These are phyloP conservation scores for Nannizziopsis barbatae DNA, from an alignment of 2,329 filamentous ascomycete species.

Conservation along the genomic window DNA sequence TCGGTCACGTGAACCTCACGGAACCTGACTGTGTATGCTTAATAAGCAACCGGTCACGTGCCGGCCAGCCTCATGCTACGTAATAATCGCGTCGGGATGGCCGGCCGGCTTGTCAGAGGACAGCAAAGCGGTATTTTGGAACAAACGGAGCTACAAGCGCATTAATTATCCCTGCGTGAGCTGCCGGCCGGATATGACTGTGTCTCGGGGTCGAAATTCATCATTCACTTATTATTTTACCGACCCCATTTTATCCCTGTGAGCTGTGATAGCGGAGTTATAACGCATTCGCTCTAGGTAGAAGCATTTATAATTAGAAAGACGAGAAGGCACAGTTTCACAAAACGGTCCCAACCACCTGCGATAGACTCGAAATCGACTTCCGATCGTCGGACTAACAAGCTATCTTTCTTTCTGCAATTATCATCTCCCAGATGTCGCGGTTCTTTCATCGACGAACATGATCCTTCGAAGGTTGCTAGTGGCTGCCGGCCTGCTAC, in stretches of 20 bases:
- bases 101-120: slow-evolving; percentile 1
- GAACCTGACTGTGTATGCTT: background rate
- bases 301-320: no score
- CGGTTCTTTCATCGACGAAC: slow-evolving; percentile 17
- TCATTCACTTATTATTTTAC: background rate
- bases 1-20: no score
- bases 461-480: slow-evolving; percentile 38
- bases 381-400: background rate
- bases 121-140: background rate
- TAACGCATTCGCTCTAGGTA: no score
- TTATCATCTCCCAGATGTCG: slow-evolving; percentile 2
- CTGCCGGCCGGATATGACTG: no score
- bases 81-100: slow-evolving; percentile 1
- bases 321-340: no score
- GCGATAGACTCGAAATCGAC: background rate
- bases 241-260: background rate
- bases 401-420: background rate
- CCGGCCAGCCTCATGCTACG: background rate
- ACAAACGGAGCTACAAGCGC: background rate
- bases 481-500: slow-evolving; percentile 41
- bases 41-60: background rate
- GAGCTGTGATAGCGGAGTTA: no score
- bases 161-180: background rate
- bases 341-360: background rate
- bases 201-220: no score